Percentiles rank a stretch among this genome's conserved stretches.
Conservation (phyloP, 2,329 filamentous ascomycete genomes). For the Aureobasidium leucospermi region DNA sequence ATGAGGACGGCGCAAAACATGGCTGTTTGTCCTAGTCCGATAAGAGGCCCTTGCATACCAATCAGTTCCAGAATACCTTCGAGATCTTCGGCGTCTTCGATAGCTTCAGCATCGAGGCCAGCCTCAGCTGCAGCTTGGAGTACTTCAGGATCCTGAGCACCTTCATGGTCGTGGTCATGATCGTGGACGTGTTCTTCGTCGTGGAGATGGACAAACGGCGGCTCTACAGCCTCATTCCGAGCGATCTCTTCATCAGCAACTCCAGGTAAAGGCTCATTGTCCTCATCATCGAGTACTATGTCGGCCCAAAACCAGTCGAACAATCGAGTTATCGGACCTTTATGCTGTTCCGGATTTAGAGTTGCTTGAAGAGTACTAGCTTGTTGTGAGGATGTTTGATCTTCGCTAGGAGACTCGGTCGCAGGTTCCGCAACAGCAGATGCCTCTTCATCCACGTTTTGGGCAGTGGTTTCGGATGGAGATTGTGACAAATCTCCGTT, state of each 20-base stretch:
- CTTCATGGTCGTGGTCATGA: slow-evolving; percentile 31
- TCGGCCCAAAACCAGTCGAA: slow-evolving; percentile 45
- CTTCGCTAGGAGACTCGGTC: background rate
- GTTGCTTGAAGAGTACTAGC: background rate
- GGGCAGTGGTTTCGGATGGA: background rate
- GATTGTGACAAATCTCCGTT: background rate
- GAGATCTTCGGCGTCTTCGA: slow-evolving; percentile 83
- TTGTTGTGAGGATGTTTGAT: background rate
- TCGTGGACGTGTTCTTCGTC: slow-evolving; percentile 6
- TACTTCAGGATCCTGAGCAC: slow-evolving; percentile 52
- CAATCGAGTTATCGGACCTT: slow-evolving; percentile 18
- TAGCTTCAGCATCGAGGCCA: slow-evolving; percentile 64
- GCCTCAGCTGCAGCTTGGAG: slow-evolving; percentile 59
- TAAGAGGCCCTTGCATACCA: slow-evolving; percentile 88
- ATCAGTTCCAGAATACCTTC: slow-evolving; percentile 95
- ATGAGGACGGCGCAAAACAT: slow-evolving; percentile 91
- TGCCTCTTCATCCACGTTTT: background rate
- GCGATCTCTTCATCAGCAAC: slow-evolving; percentile 49
- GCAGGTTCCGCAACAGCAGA: background rate
- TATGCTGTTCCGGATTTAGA: background rate
- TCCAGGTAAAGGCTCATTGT: slow-evolving; percentile 18
- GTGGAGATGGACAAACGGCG: slow-evolving; percentile 47
- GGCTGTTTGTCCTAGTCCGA: slow-evolving; percentile 85
- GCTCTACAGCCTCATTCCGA: slow-evolving; percentile 54
- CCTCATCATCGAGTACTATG: slow-evolving; percentile 26